Base-by-base conservation (phyloP, 352 stramenopile genomes). In the Phytophthora agathidicida region DNA sequence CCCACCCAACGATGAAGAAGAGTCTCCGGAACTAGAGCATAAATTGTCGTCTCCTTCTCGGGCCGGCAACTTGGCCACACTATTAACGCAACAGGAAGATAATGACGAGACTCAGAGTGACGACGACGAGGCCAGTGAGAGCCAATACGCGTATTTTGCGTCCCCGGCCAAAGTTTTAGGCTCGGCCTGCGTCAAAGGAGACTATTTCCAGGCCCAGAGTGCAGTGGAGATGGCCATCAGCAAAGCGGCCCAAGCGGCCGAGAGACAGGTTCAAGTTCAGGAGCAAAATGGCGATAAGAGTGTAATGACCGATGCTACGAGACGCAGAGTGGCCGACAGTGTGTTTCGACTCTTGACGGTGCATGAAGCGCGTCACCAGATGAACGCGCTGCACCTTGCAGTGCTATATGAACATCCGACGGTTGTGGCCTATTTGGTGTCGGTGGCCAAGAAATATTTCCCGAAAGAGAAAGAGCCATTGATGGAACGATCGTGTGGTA, bases 401-500 rank as follows among this genome's bases (percentile, higher is more conserved):
- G 79, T 85, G 37, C 70, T 91, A 11, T 94, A 94, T 45, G 85
- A 94, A 62, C 77, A 92, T 45, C 79, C 79, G 23, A 69, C 68
- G 6, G 56, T 94, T 16, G 75, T 91, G 39, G 62, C 77, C 31
- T 85, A 83, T 28, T 56, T 94, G 17, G 45, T 90, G 7, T 56
- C 59, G 4, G 60, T 83, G 5, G 80, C 73, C 0, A 69, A 61
- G 23, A 73, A 73, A 50, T 77, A 88, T 57, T 84, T 81, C 13
- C 49, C 43, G 9, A 52, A 30, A 33, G 33, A 65, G 30, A 17
- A 17, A 39, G 46, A 69, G 1, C 20, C 27, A 2, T 2, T 50
- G 30, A 20, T 31, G 11, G 47, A 68, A 19, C 7, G 31, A 3
- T 3, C 38, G 10, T 53, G 54, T 32, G 56, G 41, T 9, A 75